Evolutionary conservation across 75 land plant species (phyloP).

Genomic region (Cunninghamia lanceolata): DNA sequence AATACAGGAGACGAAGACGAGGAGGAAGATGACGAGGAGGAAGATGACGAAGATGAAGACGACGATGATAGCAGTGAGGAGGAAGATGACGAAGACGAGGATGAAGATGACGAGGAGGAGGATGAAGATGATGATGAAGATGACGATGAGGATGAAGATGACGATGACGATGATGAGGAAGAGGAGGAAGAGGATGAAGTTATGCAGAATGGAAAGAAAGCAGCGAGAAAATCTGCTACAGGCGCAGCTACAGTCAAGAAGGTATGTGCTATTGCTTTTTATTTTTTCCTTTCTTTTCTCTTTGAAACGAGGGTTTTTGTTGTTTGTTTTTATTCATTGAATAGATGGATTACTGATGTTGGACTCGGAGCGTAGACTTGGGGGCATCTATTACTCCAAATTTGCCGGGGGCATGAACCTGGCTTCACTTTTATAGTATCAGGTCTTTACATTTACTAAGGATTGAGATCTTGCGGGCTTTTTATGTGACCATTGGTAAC

Average conservation of each 20-base stretch:
- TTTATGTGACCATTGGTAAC: too few species aligned
- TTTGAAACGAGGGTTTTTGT: background rate
- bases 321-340: background rate
- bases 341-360: background rate
- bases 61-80: constrained; percentile 30
- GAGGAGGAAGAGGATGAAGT: background rate
- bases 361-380: background rate
- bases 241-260: constrained; percentile 8
- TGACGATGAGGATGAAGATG: background rate
- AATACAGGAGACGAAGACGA: constrained; percentile 17
- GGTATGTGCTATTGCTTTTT: background rate
- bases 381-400: background rate
- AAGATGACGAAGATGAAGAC: constrained; percentile 29
- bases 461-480: too few species aligned
- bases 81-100: constrained; percentile 29
- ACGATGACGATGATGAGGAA: constrained; percentile 29
- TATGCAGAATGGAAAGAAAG: background rate
- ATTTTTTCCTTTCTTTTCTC: background rate
- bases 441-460: too few species aligned
- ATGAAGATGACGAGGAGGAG: constrained; percentile 14
- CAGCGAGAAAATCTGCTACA: background rate
- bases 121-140: constrained; percentile 16
- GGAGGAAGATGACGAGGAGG: constrained; percentile 24
- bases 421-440: too few species aligned
- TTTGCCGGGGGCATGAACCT: too few species aligned